Base-by-base conservation (phyloP, 352 stramenopile species). In the Globisporangium cylindrosporum region DNA sequence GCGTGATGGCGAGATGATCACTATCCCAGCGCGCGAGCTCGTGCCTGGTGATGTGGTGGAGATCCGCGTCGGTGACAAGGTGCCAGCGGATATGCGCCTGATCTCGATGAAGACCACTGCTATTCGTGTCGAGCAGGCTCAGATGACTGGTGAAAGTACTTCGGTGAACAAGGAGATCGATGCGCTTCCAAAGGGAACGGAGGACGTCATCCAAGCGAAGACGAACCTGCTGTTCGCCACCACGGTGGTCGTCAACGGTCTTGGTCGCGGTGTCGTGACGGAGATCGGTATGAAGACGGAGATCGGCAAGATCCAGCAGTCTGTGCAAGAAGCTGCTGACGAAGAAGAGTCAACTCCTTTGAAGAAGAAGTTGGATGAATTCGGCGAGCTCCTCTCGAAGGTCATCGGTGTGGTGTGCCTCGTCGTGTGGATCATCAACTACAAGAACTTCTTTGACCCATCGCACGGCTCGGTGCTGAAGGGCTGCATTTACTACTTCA, bases 401-500 rank as follows among this genome's bases (percentile, higher is more conserved):
- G 90, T 99, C 24, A 99, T 99, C 74, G 95, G 93, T n/a, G 71
- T 97, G 41, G 99, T 99, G 66, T 99, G 98, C 79, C 77, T 99
- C 24, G 84, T 95, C 6, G 97, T 99, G 6, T 99, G 97, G 95
- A 74, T 95, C 32, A 98, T 98, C 71, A 98, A 97, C 68, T 98
- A 99, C 77, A 98, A 98, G 70, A 98, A 98, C 76, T 99, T 99
- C 71, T 95, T 96, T 54, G 88, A 95, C 70, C 89, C 88, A 4
- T 86, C 87, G 27, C 82, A 96, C 72, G 89, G 89, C 27, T 92
- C 88, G 27, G 81, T 97, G 24, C 84, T 98, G 68, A 97, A 98
- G 80, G 97, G 97, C 22, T 98, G 95, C 67, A 94, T 99, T 63
- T 99, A 99, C 84, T 99, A 99, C 88, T 98, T 99, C 64, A 99